phyloP scores from a whole-genome alignment of 2,329 filamentous ascomycete genomes.

The Aspergillus amoenus region DNA sequence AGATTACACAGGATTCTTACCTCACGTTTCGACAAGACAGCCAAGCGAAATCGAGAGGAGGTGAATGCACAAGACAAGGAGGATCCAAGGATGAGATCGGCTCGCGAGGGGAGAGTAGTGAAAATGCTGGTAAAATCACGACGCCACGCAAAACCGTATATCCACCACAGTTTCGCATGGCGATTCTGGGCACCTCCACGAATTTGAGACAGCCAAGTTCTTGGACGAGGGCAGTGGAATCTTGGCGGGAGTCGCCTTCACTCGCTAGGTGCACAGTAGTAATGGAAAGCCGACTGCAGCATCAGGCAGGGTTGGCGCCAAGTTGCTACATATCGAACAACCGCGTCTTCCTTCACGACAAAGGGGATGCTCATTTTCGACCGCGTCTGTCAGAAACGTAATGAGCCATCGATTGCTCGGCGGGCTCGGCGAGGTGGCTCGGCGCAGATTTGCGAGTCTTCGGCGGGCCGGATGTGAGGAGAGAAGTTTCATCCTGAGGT shows the following conservation, averaged over 20 bases:
- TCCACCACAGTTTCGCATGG: background rate
- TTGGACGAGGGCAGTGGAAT: background rate
- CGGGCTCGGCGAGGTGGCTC: conserved; percentile 17
- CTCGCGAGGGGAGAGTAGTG: background rate
- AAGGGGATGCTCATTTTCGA: background rate
- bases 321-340: background rate
- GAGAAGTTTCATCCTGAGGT: background rate
- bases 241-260: background rate
- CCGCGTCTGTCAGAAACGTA: background rate
- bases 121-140: background rate
- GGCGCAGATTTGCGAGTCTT: conserved; percentile 1
- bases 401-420: background rate
- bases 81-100: background rate
- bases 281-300: background rate
- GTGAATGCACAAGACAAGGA: background rate
- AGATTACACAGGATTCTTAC: conserved; percentile 1
- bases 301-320: background rate
- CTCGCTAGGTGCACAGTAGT: background rate
- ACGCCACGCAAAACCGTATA: conserved; percentile 3
- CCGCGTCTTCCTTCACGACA: background rate
- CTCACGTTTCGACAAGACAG: background rate
- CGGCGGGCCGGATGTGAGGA: conserved; percentile 1
- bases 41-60: background rate
- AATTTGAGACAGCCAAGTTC: background rate
- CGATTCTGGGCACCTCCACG: background rate